These are phyloP conservation scores for Pythium brachiatum DNA, from an alignment of 352 stramenopile genomes.

Conservation along the genomic window DNA sequence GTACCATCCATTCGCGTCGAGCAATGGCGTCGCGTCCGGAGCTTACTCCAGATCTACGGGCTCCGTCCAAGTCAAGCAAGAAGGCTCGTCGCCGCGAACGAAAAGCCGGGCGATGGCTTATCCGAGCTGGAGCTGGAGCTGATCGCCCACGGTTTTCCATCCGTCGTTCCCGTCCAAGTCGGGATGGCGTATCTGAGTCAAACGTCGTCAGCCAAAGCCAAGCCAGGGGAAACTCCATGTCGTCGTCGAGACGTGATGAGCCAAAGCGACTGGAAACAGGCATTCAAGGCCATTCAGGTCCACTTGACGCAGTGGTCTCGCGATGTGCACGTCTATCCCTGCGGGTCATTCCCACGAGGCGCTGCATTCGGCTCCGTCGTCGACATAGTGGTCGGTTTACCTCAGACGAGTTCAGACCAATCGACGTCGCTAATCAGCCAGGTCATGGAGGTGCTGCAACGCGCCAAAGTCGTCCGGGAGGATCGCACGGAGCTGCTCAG, in stretches of 20 bases:
- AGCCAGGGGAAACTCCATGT: background rate
- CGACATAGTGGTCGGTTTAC: constrained; percentile 56
- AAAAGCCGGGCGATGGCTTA: background rate
- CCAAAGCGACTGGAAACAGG: constrained; percentile 61
- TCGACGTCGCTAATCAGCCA: constrained; percentile 22
- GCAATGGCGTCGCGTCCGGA: constrained; percentile 35
- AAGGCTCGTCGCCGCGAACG: constrained; percentile 22
- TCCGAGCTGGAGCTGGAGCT: background rate
- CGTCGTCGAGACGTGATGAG: constrained; percentile 39
- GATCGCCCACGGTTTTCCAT: background rate
- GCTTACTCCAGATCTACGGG: constrained; percentile 51
- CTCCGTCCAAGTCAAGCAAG: constrained; percentile 42
- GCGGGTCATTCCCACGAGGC: constrained; percentile 67
- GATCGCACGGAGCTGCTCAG: constrained; percentile 32
- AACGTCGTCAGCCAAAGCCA: background rate
- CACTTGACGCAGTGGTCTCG: constrained; percentile 56
- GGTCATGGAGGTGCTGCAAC: constrained; percentile 38
- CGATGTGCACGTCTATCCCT: constrained; percentile 58
- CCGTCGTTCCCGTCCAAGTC: constrained; percentile 7
- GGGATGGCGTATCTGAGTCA: constrained; percentile 15
- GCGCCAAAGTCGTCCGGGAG: constrained; percentile 38
- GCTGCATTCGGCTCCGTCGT: constrained; percentile 70
- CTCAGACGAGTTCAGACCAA: constrained; percentile 6
- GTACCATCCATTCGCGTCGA: constrained; percentile 10
- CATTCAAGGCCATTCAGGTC: constrained; percentile 59